phyloP scores from a whole-genome alignment of 805 yeast genomes.

The Metschnikowia picachoensis region DNA sequence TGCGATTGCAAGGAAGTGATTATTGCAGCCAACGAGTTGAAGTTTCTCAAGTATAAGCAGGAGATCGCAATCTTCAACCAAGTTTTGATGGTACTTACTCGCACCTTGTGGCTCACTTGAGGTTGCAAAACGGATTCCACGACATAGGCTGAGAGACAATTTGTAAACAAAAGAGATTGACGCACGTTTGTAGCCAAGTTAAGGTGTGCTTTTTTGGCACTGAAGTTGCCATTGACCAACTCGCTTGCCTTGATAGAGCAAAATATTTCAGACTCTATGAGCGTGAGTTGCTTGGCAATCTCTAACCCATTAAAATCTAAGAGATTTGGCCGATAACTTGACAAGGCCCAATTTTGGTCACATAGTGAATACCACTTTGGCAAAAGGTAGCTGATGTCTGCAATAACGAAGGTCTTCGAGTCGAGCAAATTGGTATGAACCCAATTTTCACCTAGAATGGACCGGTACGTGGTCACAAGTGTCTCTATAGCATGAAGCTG shows the following conservation, averaged over 20 bases:
- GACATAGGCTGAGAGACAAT: conserved; percentile 67
- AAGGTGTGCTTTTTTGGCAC: conserved; percentile 54
- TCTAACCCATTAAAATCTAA: conserved; percentile 66
- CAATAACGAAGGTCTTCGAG: conserved; percentile 27
- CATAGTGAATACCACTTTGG: conserved; percentile 48
- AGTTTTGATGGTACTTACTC: conserved; percentile 53
- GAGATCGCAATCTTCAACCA: conserved; percentile 77
- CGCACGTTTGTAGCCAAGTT: conserved; percentile 62
- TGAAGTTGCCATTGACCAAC: conserved; percentile 58
- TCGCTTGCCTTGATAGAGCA: conserved; percentile 63
- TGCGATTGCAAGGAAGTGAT: conserved; percentile 75
- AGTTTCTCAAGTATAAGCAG: conserved; percentile 68
- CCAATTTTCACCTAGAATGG: conserved; percentile 50
- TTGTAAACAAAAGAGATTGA: conserved; percentile 62
- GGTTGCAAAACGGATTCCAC: conserved; percentile 64
- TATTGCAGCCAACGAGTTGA: conserved; percentile 75
- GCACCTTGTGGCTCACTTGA: conserved; percentile 41
- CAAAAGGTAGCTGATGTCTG: conserved; percentile 35
- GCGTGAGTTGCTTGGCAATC: conserved; percentile 70
- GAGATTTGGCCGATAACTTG: conserved; percentile 49
- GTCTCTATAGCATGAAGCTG: conserved; percentile 46
- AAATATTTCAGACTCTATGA: conserved; percentile 66
- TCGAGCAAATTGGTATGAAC: conserved; percentile 27
- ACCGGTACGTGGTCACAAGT: conserved; percentile 50
- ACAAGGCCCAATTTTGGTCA: conserved; percentile 55